phyloP scores from a whole-genome alignment of 495 filamentous ascomycete species.

The Astrothelium subdiscretum region DNA sequence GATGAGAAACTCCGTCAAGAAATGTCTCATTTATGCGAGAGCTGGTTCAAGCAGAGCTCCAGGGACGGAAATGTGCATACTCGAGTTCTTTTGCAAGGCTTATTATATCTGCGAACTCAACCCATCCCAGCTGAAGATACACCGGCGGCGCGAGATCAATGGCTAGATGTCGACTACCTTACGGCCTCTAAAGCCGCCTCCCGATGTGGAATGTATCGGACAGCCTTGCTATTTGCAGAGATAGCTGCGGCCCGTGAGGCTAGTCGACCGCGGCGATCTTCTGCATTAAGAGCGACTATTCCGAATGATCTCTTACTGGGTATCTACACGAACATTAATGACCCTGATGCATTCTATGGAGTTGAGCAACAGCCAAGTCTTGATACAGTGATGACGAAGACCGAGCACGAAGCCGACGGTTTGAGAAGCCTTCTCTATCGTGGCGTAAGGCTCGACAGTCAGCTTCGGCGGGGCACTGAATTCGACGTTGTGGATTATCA shows the following conservation, averaged over 20 bases:
- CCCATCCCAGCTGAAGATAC: conserved; percentile 61
- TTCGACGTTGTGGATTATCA: conserved; percentile 27
- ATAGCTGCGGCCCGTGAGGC: conserved; percentile 43
- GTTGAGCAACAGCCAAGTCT: conserved; percentile 67
- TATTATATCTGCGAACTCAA: conserved; percentile 84
- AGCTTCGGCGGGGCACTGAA: conserved; percentile 45
- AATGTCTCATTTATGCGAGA: conserved; percentile 38
- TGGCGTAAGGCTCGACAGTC: conserved; percentile 82
- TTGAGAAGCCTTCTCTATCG: conserved; percentile 82
- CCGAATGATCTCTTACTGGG: conserved; percentile 58
- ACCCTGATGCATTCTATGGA: conserved; percentile 95
- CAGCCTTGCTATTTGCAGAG: conserved; percentile 74
- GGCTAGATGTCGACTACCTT: conserved; percentile 74
- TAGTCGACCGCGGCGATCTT: conserved; percentile 50
- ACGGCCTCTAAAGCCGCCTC: conserved; percentile 66
- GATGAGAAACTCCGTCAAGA: conserved; percentile 35
- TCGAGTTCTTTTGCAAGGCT: conserved; percentile 57
- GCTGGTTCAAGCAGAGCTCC: conserved; percentile 38
- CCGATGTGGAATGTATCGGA: conserved; percentile 74
- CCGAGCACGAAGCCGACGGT: conserved; percentile 88
- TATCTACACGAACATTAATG: conserved; percentile 84
- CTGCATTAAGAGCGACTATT: conserved; percentile 33
- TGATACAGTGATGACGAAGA: conserved; percentile 59
- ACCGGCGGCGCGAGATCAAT: conserved; percentile 62
- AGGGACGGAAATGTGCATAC: conserved; percentile 34